Evolutionary conservation across 257 asterid genomes (phyloP), one percentile per base, ranked within the genome.

Genomic region (Handroanthus guayacan): DNA sequence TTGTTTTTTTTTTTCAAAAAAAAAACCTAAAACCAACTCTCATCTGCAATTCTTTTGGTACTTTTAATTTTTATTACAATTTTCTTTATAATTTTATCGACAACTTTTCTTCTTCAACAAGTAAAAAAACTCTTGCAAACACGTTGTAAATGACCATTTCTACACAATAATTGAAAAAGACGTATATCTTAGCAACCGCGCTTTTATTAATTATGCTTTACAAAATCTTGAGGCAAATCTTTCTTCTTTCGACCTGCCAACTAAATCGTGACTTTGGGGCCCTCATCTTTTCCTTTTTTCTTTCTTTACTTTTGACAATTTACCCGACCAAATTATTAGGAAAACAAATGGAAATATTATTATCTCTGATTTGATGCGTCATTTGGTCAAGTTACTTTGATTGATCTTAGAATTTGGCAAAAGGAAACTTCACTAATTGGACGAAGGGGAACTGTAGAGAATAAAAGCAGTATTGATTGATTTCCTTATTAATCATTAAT

Each of bases 241-340:
- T 66, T 68, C 10, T 17, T 55, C 71, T 67, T 80, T 82, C 76
- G 82, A 83, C 62, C 44, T 34, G 71, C 74, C 84, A 84, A 78
- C 82, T 78, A 75, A 80, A 80, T 62, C 82, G 78, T 77, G 87
- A 73, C 34, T 65, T 67, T 36, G 82, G 90, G 86, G 38, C 89
- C 87, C 57, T 9, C 12, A 44, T 12, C 69, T 9, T 39, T 47
- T 43, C 34, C 57, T 75, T 78, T 48, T 70, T 48, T 60, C 73
- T 62, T 48, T 37, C 73, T 62, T 48, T 37, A 76, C 86, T 83
- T 84, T 88, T 88, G 92, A 87, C 89, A 82, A 73, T 75, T 78
- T 34, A 69, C 74, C 89, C 86, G 73, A 88, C 87, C 83, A 17
- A 81, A 83, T 82, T 66, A 81, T 82, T 73, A 71, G 51, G 45